Evolutionary conservation across 139 green algal species (phyloP).

Genomic region (Volvox africanus): DNA sequence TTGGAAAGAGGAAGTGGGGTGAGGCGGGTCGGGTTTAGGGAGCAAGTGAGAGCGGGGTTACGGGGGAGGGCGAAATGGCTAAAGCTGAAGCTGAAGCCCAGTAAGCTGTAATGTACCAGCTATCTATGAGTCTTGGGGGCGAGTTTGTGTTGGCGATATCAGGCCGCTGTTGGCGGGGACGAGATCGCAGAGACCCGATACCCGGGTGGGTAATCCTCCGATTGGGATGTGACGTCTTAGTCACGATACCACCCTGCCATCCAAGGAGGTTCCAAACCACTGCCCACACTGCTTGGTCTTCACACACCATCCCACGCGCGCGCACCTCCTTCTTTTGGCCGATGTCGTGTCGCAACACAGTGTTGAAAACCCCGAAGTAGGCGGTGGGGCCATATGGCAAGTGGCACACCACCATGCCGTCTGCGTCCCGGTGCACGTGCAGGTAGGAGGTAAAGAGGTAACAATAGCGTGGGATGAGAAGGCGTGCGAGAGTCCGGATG

Average conservation of each 20-base stretch:
- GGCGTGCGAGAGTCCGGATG: no score
- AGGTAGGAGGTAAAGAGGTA: background rate
- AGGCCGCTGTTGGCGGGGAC: no score
- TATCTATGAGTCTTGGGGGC: no score
- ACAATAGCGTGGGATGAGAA: background rate
- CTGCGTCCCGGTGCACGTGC: slow-evolving; percentile 31
- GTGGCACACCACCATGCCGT: slow-evolving; percentile 97
- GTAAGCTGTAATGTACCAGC: no score
- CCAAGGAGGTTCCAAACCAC: no score
- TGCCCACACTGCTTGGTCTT: no score
- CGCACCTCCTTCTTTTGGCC: slow-evolving; percentile 91
- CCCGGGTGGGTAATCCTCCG: no score
- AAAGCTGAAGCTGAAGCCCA: no score
- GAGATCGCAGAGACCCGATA: no score
- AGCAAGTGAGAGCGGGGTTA: background rate
- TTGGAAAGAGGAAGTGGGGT: background rate
- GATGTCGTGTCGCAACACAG: slow-evolving; percentile 96
- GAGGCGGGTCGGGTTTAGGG: background rate
- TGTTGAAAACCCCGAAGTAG: slow-evolving; percentile 98
- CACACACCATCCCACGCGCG: background rate
- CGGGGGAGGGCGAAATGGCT: background rate
- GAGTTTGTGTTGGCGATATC: no score
- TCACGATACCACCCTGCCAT: no score
- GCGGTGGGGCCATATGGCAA: slow-evolving; percentile 97
- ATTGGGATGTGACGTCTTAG: no score